Evolutionary conservation across 2,329 filamentous ascomycete species (phyloP).

Genomic region (Aspergillus sp.): DNA sequence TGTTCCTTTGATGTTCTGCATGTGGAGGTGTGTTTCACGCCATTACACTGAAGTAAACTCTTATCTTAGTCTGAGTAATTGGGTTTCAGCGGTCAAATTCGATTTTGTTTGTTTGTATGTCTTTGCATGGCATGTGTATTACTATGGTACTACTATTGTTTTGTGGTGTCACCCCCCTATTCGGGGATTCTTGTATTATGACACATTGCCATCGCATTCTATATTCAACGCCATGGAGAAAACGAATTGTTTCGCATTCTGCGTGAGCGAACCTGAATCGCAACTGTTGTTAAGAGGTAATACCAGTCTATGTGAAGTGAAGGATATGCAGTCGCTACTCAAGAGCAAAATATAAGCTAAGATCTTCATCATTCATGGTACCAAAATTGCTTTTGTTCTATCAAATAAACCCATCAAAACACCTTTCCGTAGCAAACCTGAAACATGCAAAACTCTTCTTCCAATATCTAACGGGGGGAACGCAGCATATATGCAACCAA

Average conservation of each 20-base stretch:
- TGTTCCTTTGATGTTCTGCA: too few species aligned
- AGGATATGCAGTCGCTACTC: not conserved
- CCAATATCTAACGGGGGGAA: constrained; percentile 1
- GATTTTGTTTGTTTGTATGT: too few species aligned
- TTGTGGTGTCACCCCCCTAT: not conserved
- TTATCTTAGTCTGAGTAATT: too few species aligned
- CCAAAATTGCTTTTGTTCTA: constrained; percentile 16
- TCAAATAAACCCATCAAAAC: constrained; percentile 20
- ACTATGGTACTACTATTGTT: not conserved
- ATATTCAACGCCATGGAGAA: not conserved
- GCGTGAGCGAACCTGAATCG: not conserved
- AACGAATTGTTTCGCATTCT: not conserved
- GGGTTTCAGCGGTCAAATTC: too few species aligned
- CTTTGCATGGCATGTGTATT: too few species aligned
- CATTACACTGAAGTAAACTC: too few species aligned
- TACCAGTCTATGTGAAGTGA: not conserved
- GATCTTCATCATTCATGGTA: not conserved
- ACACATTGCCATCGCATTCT: not conserved
- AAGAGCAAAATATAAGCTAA: not conserved
- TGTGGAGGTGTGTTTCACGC: too few species aligned
- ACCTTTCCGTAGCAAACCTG: constrained; percentile 19
- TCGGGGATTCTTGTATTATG: too few species aligned
- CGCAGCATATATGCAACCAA: constrained; percentile 19
- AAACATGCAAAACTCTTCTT: constrained; percentile 18
- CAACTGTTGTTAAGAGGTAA: not conserved